Conservation (phyloP, 805 yeast species). For the Barnettozyma californica region DNA sequence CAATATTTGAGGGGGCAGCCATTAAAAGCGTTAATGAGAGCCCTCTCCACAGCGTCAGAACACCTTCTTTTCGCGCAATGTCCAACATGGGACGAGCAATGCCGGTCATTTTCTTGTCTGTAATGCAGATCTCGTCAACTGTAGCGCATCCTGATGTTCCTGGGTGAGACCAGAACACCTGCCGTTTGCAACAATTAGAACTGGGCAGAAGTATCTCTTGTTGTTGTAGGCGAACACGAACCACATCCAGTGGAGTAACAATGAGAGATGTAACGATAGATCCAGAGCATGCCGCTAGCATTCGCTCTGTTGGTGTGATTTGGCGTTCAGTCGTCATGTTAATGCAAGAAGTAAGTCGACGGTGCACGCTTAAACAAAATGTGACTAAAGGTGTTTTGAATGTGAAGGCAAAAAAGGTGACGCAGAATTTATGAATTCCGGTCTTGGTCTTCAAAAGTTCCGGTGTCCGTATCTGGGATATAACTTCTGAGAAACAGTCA, state of each 20-base stretch:
- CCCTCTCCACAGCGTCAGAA: constrained; percentile 82
- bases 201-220: constrained; percentile 56
- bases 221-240: constrained; percentile 71
- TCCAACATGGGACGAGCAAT: constrained; percentile 69
- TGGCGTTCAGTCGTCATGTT: constrained; percentile 16
- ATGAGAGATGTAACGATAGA: constrained; percentile 66
- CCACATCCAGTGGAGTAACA: constrained; percentile 79
- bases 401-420: no score
- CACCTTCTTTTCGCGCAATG: constrained; percentile 71
- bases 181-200: constrained; percentile 32
- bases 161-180: constrained; percentile 28
- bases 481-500: no score
- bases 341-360: background rate
- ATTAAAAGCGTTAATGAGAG: constrained; percentile 73
- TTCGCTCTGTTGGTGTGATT: constrained; percentile 52
- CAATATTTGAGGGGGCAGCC: constrained; percentile 91
- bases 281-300: constrained; percentile 77
- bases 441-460: no score
- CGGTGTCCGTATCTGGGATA: no score
- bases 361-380: no score
- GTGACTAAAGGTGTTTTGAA: no score
- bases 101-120: constrained; percentile 41
- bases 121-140: constrained; percentile 27
- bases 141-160: constrained; percentile 22
- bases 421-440: no score